Evolutionary conservation across 2,329 filamentous ascomycete species (phyloP).

Genomic region (Penicillium frequentans): DNA sequence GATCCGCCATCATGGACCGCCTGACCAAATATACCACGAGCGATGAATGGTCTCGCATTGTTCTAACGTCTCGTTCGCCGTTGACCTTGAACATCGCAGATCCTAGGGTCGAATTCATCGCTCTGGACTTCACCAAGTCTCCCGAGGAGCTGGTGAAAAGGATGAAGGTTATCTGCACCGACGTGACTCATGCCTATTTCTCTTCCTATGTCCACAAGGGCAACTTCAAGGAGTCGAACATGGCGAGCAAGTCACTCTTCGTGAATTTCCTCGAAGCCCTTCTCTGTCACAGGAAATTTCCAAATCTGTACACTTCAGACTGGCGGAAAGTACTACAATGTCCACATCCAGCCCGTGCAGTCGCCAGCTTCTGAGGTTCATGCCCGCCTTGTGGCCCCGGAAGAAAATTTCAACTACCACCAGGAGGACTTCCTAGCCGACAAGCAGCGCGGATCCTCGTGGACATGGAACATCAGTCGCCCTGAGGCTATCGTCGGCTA

Average conservation of each 20-base stretch:
- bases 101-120: conserved; percentile 32
- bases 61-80: conserved; percentile 30
- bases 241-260: conserved; percentile 31
- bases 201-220: conserved; percentile 35
- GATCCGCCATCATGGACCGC: conserved; percentile 35
- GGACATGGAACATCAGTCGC: conserved; percentile 31
- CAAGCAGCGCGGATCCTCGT: conserved; percentile 14
- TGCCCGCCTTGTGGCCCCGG: conserved; percentile 20
- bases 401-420: conserved; percentile 23
- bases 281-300: conserved; percentile 7
- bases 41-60: conserved; percentile 22
- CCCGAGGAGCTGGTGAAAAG: conserved; percentile 16
- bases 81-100: conserved; percentile 23
- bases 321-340: conserved; percentile 32
- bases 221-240: conserved; percentile 26
- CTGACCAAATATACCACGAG: conserved; percentile 13
- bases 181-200: conserved; percentile 37
- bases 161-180: conserved; percentile 20
- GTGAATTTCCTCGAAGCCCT: conserved; percentile 28
- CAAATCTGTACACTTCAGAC: conserved; percentile 24
- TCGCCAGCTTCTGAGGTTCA: conserved; percentile 22
- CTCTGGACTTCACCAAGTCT: conserved; percentile 29
- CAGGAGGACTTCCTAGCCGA: conserved; percentile 25
- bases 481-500: conserved; percentile 30
- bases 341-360: conserved; percentile 27